Percentiles rank a stretch among this genome's conserved stretches.
phyloP scores from a whole-genome alignment of 108 stramenopile species.

The Discostella pseudostelligera region DNA sequence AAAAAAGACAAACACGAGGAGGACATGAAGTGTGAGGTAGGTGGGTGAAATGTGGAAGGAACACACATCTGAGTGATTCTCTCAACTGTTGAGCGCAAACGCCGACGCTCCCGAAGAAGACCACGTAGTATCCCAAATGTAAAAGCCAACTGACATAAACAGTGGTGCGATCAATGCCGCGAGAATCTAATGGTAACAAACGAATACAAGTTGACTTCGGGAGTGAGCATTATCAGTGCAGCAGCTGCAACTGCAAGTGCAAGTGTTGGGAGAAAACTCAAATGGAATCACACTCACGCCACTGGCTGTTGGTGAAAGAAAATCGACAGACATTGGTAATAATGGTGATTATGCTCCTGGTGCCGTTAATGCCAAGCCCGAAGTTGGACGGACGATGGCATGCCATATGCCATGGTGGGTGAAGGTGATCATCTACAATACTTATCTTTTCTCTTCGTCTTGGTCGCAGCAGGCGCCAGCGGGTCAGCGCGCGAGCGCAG shows the following conservation, averaged over 20 bases:
- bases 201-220: not conserved
- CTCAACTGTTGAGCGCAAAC: constrained; percentile 67
- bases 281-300: constrained; percentile 23
- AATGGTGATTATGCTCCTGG: too few relatives aligned
- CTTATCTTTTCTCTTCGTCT: too few relatives aligned
- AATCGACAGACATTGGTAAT: not conserved
- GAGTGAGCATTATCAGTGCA: constrained; percentile 1
- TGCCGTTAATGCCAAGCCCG: too few relatives aligned
- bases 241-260: too few relatives aligned
- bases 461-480: too few relatives aligned
- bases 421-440: too few relatives aligned
- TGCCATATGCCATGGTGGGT: too few relatives aligned
- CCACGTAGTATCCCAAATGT: constrained; percentile 81
- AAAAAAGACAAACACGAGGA: not conserved
- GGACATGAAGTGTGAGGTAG: not conserved
- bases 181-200: constrained; percentile 20
- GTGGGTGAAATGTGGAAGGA: not conserved
- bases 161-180: constrained; percentile 68
- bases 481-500: too few relatives aligned
- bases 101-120: constrained; percentile 52
- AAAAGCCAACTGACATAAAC: constrained; percentile 70
- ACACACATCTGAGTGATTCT: not conserved
- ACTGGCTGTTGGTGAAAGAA: constrained; percentile 31
- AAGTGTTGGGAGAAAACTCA: too few relatives aligned
- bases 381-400: too few relatives aligned